Evolutionary conservation across 768 basidiomycete species (phyloP), one percentile per base, ranked within the genome.

Genomic region (Termitomyces sp.): DNA sequence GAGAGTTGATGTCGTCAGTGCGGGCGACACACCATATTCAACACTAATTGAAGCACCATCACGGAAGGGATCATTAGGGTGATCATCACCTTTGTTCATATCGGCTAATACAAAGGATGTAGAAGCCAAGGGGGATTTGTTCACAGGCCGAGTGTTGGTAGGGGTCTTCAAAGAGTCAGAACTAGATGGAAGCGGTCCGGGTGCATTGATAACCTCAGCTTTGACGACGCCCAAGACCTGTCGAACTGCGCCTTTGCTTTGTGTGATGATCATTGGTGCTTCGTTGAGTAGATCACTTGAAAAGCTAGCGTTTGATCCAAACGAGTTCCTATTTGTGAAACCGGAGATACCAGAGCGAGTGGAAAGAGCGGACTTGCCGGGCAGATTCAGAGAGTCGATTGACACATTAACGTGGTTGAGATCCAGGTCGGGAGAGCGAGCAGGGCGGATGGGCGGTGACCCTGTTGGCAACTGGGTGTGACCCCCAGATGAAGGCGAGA

Each of bases 281-380:
- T 93, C 91, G 65, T 86, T 85, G 60, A 92, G 74, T 73, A 93
- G 81, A 64, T 92, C 91, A 66, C 88, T 91, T 16, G 87, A 79
- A 68, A 81, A 90, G 67, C 87, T 91, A 44, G 86, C 87, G 45
- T 79, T 83, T 31, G 90, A 87, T 78, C 88, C 82, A 73, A 81
- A 89, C 20, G 91, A 92, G 57, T 82, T 77, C 62, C 87, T 76
- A 36, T 84, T 83, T 6, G 78, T 76, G 24, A 77, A 70, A 33
- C 72, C 82, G 16, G 85, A 81, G 16, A 81, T 67, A 22, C 78
- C 83, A 2, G 89, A 88, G 49, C 73, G 72, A 37, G 78, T 78
- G 7, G 88, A 88, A 12, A 67, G 71, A 24, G 81, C 75, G 59
- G 76, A 77, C 34, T 63, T 65, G 49, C 65, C 65, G 27, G 70